Base-by-base conservation (phyloP, 1,139 yeast genomes). In the Yamadazyma triangularis region DNA sequence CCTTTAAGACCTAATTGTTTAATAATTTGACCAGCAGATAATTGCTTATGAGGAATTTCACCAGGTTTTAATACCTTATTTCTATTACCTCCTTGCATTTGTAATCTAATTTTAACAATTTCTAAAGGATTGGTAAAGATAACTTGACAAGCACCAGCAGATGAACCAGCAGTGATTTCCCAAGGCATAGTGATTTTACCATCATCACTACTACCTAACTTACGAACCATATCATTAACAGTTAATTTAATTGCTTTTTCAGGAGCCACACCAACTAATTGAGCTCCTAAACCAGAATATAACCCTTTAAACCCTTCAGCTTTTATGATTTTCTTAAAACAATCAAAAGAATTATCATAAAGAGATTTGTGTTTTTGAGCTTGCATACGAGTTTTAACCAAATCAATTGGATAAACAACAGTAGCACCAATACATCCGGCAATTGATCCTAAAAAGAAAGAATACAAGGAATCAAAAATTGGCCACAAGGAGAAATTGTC, bases 381-480 rank as follows among this genome's bases (percentile, higher is more conserved):
- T 62, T 91, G 98, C 95, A 91, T 87, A 58, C 97, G 77, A 4
- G 98, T 91, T 65, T 91, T 91, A 44, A 91, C 91, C 56, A 91
- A 71, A 62, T 91, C 98, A 47, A 91, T 91, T 26, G 98, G 98
- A 55, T 91, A 91, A 27, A 91, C 98, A n/a, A 84, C 88, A 8
- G 96, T 86, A 15, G 98, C 97, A 45, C 98, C 98, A 59, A 91
- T 80, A 51, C 96, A 94, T 38, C 98, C 98, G 22, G 98, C 97
- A 32, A 89, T 71, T 3, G 96, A 88, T 18, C 98, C 98, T 40
- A 91, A 67, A 29, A 85, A 66, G 58, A 91, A 91, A 39, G 94
- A 88, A 60, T 89, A 87, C 32, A 81, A 71, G 4, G 96, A 86
- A 52, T 86, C 95, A 50, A 87, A 83, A 33, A 91, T 69, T 23